Percentiles rank a stretch among this genome's conserved stretches.
phyloP scores from a whole-genome alignment of 2,329 filamentous ascomycete species.

The Paecilomyces variotii region DNA sequence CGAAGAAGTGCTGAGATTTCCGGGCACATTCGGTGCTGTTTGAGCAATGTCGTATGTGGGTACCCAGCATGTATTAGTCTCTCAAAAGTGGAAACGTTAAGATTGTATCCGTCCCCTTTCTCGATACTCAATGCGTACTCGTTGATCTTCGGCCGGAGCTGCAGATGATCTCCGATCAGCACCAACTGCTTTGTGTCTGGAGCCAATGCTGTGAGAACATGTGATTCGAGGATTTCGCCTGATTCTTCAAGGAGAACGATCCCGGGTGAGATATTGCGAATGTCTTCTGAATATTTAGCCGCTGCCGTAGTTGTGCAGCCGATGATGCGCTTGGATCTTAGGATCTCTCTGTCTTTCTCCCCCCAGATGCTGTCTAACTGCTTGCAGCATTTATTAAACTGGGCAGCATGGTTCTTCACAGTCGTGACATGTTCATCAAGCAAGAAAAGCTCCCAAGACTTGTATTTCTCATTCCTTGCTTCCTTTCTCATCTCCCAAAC shows the following conservation, averaged over 20 bases:
- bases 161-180: constrained; percentile 66
- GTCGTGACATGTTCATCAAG: constrained; percentile 42
- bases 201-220: constrained; percentile 54
- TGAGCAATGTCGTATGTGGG: constrained; percentile 46
- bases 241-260: constrained; percentile 64
- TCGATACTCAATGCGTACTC: constrained; percentile 56
- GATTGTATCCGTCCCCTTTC: constrained; percentile 56
- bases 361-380: constrained; percentile 5
- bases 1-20: constrained; percentile 56
- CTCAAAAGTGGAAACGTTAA: constrained; percentile 64
- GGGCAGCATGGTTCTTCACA: constrained; percentile 7
- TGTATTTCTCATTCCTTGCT: constrained; percentile 28
- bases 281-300: constrained; percentile 50
- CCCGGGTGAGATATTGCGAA: constrained; percentile 49
- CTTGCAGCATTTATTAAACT: constrained; percentile 9
- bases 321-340: constrained; percentile 54
- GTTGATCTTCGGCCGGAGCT: constrained; percentile 60
- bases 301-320: constrained; percentile 65
- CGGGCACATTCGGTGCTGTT: constrained; percentile 62
- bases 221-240: constrained; percentile 63
- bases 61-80: constrained; percentile 52
- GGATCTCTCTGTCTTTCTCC: constrained; percentile 18
- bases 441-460: constrained; percentile 40
- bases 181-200: constrained; percentile 54
- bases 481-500: constrained; percentile 48